phyloP scores from a whole-genome alignment of 495 filamentous ascomycete species.

The Xylaria castorea region DNA sequence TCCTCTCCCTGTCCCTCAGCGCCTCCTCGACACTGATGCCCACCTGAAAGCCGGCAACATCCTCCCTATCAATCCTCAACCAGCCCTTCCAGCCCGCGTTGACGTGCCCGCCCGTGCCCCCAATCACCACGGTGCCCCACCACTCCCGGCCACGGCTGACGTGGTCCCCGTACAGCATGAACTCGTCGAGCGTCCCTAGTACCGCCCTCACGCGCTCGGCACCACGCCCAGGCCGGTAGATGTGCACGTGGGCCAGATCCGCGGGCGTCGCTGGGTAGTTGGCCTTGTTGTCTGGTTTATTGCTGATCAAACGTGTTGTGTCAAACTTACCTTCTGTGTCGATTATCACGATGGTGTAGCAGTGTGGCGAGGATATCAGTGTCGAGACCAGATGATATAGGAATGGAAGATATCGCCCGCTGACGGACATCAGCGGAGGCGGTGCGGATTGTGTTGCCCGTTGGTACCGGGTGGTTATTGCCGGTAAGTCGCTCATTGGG shows the following conservation, averaged over 20 bases:
- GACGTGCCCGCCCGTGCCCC: slow-evolving; percentile 42
- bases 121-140: slow-evolving; percentile 58
- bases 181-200: slow-evolving; percentile 46
- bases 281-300: slow-evolving; percentile 2
- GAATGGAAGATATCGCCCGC: slow-evolving; percentile 67
- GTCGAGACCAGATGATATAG: slow-evolving; percentile 69
- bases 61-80: slow-evolving; percentile 53
- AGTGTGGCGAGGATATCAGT: slow-evolving; percentile 60
- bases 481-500: slow-evolving; percentile 50
- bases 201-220: slow-evolving; percentile 35
- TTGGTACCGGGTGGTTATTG: slow-evolving; percentile 47
- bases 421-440: slow-evolving; percentile 44
- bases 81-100: slow-evolving; percentile 57
- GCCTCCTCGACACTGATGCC: slow-evolving; percentile 64
- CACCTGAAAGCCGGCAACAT: slow-evolving; percentile 55
- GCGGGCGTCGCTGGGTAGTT: slow-evolving; percentile 32
- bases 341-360: slow-evolving; percentile 69
- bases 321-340: slow-evolving; percentile 76
- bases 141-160: slow-evolving; percentile 53
- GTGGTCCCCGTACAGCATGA: slow-evolving; percentile 57
- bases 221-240: slow-evolving; percentile 43
- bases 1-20: slow-evolving; percentile 53
- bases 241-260: slow-evolving; percentile 50
- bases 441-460: slow-evolving; percentile 45
- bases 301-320: slow-evolving; percentile 57